Conservation (phyloP, 495 filamentous ascomycete genomes). For the Penicillium macrosclerotiorum region DNA sequence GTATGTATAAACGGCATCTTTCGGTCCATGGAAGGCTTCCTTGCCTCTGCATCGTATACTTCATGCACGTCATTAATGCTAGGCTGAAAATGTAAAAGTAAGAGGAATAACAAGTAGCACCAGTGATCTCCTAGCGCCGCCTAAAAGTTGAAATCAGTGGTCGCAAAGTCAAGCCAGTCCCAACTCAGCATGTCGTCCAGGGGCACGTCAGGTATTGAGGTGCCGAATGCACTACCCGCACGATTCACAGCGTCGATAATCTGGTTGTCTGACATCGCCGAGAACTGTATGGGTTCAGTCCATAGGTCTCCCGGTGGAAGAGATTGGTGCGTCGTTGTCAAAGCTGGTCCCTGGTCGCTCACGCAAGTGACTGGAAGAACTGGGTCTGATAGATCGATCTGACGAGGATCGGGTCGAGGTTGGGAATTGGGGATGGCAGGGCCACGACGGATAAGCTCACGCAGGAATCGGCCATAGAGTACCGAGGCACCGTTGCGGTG, state of each 20-base stretch:
- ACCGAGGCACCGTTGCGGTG: conserved; percentile 64
- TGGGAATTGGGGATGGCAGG: conserved; percentile 11
- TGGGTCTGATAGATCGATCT: conserved; percentile 9
- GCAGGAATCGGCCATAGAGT: conserved; percentile 60
- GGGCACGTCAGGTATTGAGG: conserved; percentile 50
- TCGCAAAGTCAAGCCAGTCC: conserved; percentile 62
- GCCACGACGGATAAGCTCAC: conserved; percentile 52
- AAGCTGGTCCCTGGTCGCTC: conserved; percentile 12
- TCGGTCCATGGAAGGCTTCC: no score
- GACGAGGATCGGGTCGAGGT: not conserved
- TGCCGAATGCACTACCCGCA: conserved; percentile 55
- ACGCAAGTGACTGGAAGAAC: conserved; percentile 16
- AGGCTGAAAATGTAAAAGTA: no score
- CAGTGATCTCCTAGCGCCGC: no score
- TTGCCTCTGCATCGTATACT: no score
- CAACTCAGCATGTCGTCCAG: conserved; percentile 55
- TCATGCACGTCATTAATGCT: no score
- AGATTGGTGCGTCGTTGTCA: conserved; percentile 15
- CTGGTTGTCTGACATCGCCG: conserved; percentile 65
- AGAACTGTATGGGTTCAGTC: conserved; percentile 60
- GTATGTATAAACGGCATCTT: no score
- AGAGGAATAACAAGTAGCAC: no score
- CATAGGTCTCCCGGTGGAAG: conserved; percentile 32
- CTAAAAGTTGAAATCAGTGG: conserved; percentile 38
- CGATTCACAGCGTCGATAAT: conserved; percentile 61